A percentile compares a stretch with the other conserved stretches of the same genome.
phyloP scores from a whole-genome alignment of 345 rosid genomes.

The Eucalyptus sp. region DNA sequence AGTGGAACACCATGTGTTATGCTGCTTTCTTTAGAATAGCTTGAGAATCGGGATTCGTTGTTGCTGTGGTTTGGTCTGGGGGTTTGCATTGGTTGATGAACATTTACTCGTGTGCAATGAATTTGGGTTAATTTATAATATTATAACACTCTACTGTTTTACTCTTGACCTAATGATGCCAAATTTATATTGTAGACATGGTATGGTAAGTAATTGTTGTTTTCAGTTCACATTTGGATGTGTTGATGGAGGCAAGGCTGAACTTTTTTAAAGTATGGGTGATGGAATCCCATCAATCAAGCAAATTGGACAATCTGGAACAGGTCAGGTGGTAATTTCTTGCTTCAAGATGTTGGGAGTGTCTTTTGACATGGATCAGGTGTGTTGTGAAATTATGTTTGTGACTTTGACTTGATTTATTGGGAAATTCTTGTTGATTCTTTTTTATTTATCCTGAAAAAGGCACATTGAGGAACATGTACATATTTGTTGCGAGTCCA shows the following conservation, averaged over 20 bases:
- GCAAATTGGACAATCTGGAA: constrained; percentile 87
- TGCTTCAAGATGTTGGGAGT: constrained; percentile 88
- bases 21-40: no score
- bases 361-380: constrained; percentile 67
- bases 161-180: neutral
- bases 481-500: neutral
- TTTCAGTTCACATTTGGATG: neutral
- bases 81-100: neutral
- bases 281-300: constrained; percentile 86
- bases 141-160: neutral
- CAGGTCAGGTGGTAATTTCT: constrained; percentile 84
- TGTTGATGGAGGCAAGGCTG: neutral
- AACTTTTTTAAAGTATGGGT: constrained; percentile 26
- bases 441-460: no score
- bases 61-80: neutral
- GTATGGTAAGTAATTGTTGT: neutral
- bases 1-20: no score
- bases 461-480: neutral
- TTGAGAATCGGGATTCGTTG: neutral
- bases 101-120: neutral
- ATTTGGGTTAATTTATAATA: neutral
- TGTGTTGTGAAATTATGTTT: neutral
- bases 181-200: neutral
- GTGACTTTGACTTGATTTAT: neutral
- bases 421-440: neutral